phyloP scores from a whole-genome alignment of 2,329 filamentous ascomycete species.

The Phialemonium atrogriseum region DNA sequence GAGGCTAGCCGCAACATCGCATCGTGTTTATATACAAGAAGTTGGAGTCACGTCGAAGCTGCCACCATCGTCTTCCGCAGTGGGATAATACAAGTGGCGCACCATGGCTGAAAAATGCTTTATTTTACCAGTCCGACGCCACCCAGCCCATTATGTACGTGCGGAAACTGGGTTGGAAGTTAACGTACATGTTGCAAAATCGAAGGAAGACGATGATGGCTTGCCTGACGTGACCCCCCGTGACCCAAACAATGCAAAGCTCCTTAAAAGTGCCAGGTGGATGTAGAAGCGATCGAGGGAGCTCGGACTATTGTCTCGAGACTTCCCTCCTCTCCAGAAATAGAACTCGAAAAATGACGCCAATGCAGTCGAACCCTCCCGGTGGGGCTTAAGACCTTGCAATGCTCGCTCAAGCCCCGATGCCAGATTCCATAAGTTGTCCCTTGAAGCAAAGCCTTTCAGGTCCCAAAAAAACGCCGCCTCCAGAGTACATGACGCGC shows the following conservation, averaged over 20 bases:
- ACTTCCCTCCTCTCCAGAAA: too few relatives aligned
- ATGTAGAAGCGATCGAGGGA: conserved; percentile 5
- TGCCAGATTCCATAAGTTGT: too few relatives aligned
- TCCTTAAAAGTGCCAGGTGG: conserved; percentile 5
- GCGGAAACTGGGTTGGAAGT: conserved; percentile 30
- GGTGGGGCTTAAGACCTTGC: too few relatives aligned
- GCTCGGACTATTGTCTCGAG: too few relatives aligned
- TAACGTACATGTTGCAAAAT: conserved; percentile 57
- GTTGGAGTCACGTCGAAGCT: conserved; percentile 42
- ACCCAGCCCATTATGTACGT: conserved; percentile 17
- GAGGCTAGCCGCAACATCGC: conserved; percentile 18
- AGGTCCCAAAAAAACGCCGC: too few relatives aligned
- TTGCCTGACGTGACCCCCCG: conserved; percentile 47
- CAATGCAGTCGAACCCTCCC: neutral
- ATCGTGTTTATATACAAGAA: conserved; percentile 35
- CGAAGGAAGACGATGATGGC: conserved; percentile 63
- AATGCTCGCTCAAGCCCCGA: too few relatives aligned
- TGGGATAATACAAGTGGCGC: conserved; percentile 29
- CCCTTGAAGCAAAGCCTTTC: too few relatives aligned
- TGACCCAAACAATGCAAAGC: conserved; percentile 23
- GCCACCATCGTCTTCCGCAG: conserved; percentile 56
- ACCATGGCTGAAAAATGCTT: conserved; percentile 35
- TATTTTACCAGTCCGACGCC: conserved; percentile 38
- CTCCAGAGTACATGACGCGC: conserved; percentile 15
- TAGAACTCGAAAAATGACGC: neutral